A percentile compares a stretch with the other conserved stretches of the same genome.
These are phyloP conservation scores for Neurospora tetrasperma DNA, from an alignment of 495 filamentous ascomycete species.

Conservation along the genomic window DNA sequence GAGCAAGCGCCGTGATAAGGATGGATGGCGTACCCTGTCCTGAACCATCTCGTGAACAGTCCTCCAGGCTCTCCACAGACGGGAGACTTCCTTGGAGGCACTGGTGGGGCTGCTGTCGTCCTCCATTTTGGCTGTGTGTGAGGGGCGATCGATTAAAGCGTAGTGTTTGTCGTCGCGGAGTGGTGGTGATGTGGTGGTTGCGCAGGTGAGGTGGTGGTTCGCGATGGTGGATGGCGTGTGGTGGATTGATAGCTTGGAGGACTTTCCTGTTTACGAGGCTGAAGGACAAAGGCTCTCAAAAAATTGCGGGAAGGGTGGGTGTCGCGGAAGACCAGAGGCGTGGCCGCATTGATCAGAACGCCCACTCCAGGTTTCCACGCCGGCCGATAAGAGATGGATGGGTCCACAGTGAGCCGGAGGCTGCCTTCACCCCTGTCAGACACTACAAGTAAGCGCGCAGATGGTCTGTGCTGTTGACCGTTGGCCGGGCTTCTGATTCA, in stretches of 20 bases:
- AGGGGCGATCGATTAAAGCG: neutral
- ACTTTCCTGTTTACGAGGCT: constrained; percentile 10
- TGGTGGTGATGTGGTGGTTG: constrained; percentile 7
- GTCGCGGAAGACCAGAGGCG: neutral
- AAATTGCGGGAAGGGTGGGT: constrained; percentile 9
- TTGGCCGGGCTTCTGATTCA: neutral
- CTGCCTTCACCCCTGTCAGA: neutral
- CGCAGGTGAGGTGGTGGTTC: neutral
- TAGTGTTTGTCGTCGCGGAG: neutral
- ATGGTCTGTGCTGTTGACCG: neutral
- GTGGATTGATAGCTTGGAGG: constrained; percentile 1
- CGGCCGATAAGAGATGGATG: neutral
- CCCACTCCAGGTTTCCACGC: neutral
- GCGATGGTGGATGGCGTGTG: neutral
- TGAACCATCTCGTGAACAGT: constrained; percentile 82
- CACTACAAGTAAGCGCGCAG: neutral
- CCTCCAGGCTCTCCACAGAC: constrained; percentile 79
- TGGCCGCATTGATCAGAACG: neutral
- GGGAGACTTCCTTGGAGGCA: constrained; percentile 51
- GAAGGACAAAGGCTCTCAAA: constrained; percentile 11
- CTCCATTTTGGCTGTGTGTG: constrained; percentile 30
- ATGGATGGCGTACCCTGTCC: constrained; percentile 52
- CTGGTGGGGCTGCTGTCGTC: constrained; percentile 40
- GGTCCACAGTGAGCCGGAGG: neutral
- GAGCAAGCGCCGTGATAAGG: neutral